phyloP scores from a whole-genome alignment of 75 land plant species.

The Cunninghamia lanceolata region DNA sequence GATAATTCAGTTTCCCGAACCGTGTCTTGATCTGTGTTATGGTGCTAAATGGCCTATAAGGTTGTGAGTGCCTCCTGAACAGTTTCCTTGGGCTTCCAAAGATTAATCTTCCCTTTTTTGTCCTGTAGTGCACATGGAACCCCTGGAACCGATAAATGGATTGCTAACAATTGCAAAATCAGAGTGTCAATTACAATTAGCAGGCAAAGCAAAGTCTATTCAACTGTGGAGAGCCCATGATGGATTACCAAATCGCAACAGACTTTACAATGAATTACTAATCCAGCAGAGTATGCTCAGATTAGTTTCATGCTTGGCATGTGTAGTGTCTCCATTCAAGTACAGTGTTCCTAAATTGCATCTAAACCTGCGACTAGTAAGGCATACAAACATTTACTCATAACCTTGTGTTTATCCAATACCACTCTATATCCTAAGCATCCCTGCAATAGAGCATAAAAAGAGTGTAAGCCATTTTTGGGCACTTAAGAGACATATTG shows the following conservation, averaged over 20 bases:
- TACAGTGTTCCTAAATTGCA: not conserved
- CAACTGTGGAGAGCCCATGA: not conserved
- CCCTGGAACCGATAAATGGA: not conserved
- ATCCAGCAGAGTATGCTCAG: not conserved
- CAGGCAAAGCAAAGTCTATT: not conserved
- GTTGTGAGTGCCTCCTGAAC: too few relatives aligned
- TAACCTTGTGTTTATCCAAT: not conserved
- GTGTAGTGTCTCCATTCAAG: not conserved
- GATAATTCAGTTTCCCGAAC: too few relatives aligned
- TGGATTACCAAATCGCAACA: not conserved
- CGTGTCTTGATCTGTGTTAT: too few relatives aligned
- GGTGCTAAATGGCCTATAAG: too few relatives aligned
- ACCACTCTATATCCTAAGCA: not conserved
- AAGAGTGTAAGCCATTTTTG: not conserved
- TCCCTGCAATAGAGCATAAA: not conserved
- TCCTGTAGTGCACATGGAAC: too few relatives aligned
- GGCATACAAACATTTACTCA: not conserved
- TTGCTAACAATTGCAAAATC: not conserved
- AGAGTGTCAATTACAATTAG: not conserved
- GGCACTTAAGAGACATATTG: not conserved
- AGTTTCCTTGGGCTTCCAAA: too few relatives aligned
- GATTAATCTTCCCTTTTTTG: too few relatives aligned
- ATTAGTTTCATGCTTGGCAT: not conserved
- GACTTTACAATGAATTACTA: too few relatives aligned
- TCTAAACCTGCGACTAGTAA: not conserved